Conservation (phyloP, 73 alveolate genomes). For the Paramecium caudatum region DNA sequence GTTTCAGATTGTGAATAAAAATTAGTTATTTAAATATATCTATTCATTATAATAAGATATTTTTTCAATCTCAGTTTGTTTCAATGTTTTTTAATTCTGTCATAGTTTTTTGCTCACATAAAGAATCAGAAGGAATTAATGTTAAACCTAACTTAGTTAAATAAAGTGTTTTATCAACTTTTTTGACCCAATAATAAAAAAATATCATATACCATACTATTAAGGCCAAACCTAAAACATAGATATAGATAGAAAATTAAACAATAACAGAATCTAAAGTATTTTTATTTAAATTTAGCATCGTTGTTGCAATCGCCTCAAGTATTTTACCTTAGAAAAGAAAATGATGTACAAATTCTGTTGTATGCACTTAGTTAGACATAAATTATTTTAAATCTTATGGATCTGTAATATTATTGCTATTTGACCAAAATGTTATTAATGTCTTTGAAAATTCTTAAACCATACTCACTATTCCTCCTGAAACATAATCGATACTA, state of each 20-base stretch:
- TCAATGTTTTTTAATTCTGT: conserved; percentile 20
- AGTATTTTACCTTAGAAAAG: conserved; percentile 32
- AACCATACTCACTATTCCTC: conserved; percentile 51
- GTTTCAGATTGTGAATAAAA: no score
- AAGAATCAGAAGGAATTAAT: conserved; percentile 48
- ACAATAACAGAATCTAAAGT: conserved; percentile 25
- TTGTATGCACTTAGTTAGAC: conserved; percentile 16
- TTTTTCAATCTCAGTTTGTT: conserved; percentile 7
- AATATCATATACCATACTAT: neutral
- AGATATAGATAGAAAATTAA: conserved; percentile 13
- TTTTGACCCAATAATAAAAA: conserved; percentile 1
- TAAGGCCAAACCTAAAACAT: conserved; percentile 25
- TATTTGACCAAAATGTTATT: conserved; percentile 5
- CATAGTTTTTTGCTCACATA: conserved; percentile 40
- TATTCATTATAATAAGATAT: no score
- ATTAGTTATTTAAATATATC: no score
- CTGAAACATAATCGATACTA: neutral
- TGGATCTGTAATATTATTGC: neutral
- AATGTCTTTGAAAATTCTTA: conserved; percentile 57
- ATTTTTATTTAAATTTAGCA: conserved; percentile 28
- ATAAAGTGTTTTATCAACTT: neutral
- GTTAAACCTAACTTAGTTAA: conserved; percentile 32
- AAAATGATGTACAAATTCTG: conserved; percentile 40
- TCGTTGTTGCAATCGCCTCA: conserved; percentile 8
- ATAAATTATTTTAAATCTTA: neutral